A percentile compares a stretch with the other conserved stretches of the same genome.
Evolutionary conservation across 2,329 filamentous ascomycete genomes (phyloP).

Genomic region (Stemphylium vesicarium): DNA sequence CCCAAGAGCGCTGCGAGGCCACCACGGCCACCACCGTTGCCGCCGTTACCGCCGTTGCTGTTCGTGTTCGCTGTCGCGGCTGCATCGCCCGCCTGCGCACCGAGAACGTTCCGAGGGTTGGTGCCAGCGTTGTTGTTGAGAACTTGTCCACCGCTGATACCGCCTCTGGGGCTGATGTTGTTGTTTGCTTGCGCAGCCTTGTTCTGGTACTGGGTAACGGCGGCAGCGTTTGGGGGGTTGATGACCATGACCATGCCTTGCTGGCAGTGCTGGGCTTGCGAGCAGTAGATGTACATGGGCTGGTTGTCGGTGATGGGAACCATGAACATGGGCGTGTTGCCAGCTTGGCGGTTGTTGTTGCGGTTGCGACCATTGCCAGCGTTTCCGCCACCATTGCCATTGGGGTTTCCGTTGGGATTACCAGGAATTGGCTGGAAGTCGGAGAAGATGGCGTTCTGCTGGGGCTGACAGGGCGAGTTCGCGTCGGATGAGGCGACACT

Average conservation of each 20-base stretch:
- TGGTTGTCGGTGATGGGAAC: constrained; percentile 52
- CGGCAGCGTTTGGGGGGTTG: constrained; percentile 55
- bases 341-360: constrained; percentile 25
- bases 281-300: constrained; percentile 80
- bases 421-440: constrained; percentile 36
- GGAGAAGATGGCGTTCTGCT: constrained; percentile 35
- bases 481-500: constrained; percentile 34
- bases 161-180: constrained; percentile 30
- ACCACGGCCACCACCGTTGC: no score
- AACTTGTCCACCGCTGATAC: constrained; percentile 26
- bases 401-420: constrained; percentile 21
- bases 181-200: constrained; percentile 36
- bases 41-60: no score
- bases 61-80: neutral
- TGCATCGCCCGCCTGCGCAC: constrained; percentile 15
- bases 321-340: constrained; percentile 36
- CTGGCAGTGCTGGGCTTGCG: constrained; percentile 71
- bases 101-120: constrained; percentile 24
- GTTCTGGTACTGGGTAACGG: constrained; percentile 32
- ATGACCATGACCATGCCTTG: constrained; percentile 76
- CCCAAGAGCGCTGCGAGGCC: no score
- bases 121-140: constrained; percentile 32
- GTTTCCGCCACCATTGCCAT: neutral
- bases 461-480: constrained; percentile 33
- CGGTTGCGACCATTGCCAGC: constrained; percentile 22